phyloP scores from a whole-genome alignment of 306 rosid genomes.

The Cucurbita ficifolia region DNA sequence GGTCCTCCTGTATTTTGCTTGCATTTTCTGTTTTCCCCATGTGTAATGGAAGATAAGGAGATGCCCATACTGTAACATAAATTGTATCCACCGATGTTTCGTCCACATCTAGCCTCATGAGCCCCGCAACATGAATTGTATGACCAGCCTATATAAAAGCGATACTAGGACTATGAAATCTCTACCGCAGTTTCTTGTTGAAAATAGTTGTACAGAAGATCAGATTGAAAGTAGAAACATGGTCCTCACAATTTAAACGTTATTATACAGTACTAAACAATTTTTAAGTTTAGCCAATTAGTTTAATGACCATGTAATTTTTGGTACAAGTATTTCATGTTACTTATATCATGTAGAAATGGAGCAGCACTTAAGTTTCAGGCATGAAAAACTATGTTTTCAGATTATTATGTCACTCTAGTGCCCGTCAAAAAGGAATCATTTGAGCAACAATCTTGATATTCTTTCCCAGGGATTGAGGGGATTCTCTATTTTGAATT shows the following conservation, averaged over 20 bases:
- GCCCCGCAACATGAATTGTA: slow-evolving; percentile 80
- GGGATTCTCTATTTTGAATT: too few relatives aligned
- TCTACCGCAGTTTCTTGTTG: background rate
- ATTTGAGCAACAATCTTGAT: too few relatives aligned
- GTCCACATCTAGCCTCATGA: slow-evolving; percentile 79
- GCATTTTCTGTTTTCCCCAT: slow-evolving; percentile 86
- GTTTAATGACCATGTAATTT: background rate
- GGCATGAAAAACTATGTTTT: background rate
- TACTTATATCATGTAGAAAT: background rate
- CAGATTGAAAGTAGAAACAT: background rate
- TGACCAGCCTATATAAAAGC: slow-evolving; percentile 53
- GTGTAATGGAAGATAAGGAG: slow-evolving; percentile 76
- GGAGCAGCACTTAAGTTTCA: background rate
- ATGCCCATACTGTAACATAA: slow-evolving; percentile 83
- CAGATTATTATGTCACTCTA: too few relatives aligned
- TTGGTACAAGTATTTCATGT: background rate
- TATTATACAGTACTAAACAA: background rate
- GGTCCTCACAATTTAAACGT: background rate
- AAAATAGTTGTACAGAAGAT: background rate
- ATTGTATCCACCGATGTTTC: slow-evolving; percentile 51
- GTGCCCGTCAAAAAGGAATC: background rate
- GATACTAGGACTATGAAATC: background rate
- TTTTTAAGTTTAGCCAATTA: background rate
- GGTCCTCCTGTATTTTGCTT: slow-evolving; percentile 39
- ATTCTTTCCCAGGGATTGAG: too few relatives aligned